Percentiles rank a stretch among this genome's conserved stretches.
These are phyloP conservation scores for Bipolaris victoriae DNA, from an alignment of 2,329 filamentous ascomycete species.

Conservation along the genomic window DNA sequence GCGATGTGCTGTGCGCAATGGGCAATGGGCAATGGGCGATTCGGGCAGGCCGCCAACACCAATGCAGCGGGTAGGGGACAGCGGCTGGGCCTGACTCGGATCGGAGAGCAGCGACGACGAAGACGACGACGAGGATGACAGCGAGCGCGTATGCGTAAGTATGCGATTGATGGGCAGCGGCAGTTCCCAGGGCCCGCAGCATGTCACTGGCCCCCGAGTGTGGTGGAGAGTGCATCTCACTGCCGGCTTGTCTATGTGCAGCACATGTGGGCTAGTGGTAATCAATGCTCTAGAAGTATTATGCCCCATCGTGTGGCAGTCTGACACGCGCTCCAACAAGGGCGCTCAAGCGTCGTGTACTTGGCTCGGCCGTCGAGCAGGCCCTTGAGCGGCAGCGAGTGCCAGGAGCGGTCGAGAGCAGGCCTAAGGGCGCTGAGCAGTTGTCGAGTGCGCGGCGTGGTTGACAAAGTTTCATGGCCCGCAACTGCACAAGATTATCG, in stretches of 20 bases:
- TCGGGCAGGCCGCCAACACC: conserved; percentile 12
- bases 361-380: neutral
- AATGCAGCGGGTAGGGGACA: conserved; percentile 7
- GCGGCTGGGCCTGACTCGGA: conserved; percentile 12
- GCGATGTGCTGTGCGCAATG: no score
- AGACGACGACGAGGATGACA: conserved; percentile 7
- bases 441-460: neutral
- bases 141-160: conserved; percentile 24
- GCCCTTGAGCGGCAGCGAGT: neutral
- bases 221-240: conserved; percentile 1
- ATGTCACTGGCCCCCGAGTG: conserved; percentile 13
- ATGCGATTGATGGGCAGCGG: conserved; percentile 27
- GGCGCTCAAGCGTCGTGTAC: neutral
- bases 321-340: conserved; percentile 3
- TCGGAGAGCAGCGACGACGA: conserved; percentile 20
- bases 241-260: conserved; percentile 11
- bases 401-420: no score
- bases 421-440: neutral
- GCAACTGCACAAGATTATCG: conserved; percentile 23
- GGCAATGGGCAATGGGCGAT: neutral
- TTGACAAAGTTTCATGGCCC: conserved; percentile 12
- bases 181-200: conserved; percentile 15
- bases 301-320: neutral
- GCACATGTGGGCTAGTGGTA: conserved; percentile 1
- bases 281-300: conserved; percentile 14